phyloP scores from a whole-genome alignment of 2,329 filamentous ascomycete species.

The Aplosporella prunicola region DNA sequence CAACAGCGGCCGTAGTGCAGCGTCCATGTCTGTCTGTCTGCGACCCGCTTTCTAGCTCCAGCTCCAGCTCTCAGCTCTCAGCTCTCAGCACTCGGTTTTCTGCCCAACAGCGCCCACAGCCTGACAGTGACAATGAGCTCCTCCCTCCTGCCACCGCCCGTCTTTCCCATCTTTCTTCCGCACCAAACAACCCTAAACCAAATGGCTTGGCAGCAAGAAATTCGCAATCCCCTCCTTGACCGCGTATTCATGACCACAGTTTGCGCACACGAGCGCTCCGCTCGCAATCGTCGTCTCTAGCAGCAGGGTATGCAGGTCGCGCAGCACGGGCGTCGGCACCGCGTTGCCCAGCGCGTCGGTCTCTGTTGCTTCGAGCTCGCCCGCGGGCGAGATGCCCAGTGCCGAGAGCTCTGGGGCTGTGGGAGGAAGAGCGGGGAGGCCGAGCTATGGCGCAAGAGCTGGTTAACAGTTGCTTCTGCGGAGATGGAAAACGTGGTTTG shows the following conservation, averaged over 20 bases:
- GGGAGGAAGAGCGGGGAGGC: conserved; percentile 61
- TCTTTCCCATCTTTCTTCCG: too few relatives aligned
- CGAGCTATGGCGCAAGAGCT: too few relatives aligned
- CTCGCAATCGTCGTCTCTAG: conserved; percentile 84
- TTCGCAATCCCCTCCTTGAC: conserved; percentile 96
- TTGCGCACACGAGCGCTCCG: conserved; percentile 81
- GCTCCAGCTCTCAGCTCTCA: too few relatives aligned
- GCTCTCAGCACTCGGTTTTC: too few relatives aligned
- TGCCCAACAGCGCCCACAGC: too few relatives aligned
- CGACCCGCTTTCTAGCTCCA: too few relatives aligned
- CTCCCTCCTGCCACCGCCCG: too few relatives aligned
- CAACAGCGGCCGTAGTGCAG: too few relatives aligned
- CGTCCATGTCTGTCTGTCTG: too few relatives aligned
- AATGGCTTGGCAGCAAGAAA: conserved; percentile 84
- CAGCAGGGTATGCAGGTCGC: conserved; percentile 70
- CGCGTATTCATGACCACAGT: conserved; percentile 87
- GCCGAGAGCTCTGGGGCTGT: conserved; percentile 18
- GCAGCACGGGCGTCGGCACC: conserved; percentile 56
- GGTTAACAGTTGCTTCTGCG: too few relatives aligned
- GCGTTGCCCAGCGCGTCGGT: conserved; percentile 35
- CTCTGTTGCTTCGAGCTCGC: conserved; percentile 19
- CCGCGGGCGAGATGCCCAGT: conserved; percentile 13
- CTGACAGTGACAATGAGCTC: too few relatives aligned
- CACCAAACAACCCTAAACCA: conserved; percentile 48
- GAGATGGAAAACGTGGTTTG: too few relatives aligned